Conservation (phyloP, 2,329 filamentous ascomycete genomes). For the Neophaeococcomyces mojaviensis region DNA sequence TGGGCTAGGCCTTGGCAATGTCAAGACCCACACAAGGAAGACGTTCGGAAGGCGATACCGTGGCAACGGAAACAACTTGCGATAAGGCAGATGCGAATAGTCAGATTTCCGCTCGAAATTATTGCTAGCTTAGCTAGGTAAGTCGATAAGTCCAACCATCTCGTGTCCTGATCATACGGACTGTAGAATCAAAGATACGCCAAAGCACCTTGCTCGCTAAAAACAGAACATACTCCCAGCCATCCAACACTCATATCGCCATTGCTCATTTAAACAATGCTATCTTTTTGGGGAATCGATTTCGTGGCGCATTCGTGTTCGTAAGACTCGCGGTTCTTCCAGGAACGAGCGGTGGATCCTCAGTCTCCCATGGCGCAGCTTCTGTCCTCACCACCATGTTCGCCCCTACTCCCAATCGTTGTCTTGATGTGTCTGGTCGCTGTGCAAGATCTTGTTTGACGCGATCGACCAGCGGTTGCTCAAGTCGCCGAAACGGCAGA, state of each 20-base stretch:
- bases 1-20: too few relatives aligned
- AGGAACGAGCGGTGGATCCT: constrained; percentile 7
- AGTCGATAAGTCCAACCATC: too few relatives aligned
- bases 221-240: not conserved
- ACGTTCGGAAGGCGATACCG: too few relatives aligned
- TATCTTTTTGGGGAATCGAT: constrained; percentile 14
- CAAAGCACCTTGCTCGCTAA: constrained; percentile 5
- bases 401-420: constrained; percentile 15
- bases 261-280: constrained; percentile 9
- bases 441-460: constrained; percentile 13
- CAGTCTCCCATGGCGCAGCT: constrained; percentile 15
- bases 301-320: constrained; percentile 5
- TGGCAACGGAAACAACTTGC: too few relatives aligned
- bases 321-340: not conserved
- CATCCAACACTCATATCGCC: not conserved
- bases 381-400: constrained; percentile 15
- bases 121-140: not conserved
- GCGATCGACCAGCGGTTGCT: not conserved
- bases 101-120: too few relatives aligned
- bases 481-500: constrained; percentile 6
- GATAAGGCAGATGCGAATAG: too few relatives aligned
- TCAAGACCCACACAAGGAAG: too few relatives aligned
- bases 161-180: too few relatives aligned
- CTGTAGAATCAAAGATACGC: not conserved
- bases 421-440: constrained; percentile 16